phyloP scores from a whole-genome alignment of 2,329 filamentous ascomycete genomes.

The Talaromyces pinophilus region DNA sequence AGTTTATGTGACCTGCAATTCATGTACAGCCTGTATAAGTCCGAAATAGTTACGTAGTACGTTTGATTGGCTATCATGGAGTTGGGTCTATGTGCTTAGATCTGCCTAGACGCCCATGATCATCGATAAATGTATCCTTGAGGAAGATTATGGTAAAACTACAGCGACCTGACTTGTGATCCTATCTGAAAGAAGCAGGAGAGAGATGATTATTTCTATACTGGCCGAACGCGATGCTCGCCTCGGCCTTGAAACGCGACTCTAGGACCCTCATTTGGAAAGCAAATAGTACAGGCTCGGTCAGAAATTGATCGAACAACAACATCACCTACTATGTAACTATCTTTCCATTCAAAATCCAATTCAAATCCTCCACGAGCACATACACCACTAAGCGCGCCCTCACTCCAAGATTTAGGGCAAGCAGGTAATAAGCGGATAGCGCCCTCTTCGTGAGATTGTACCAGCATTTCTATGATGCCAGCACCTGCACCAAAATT shows the following conservation, averaged over 20 bases:
- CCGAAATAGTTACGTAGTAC: not conserved
- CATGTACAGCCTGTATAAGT: not conserved
- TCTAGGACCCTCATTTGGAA: slow-evolving; percentile 26
- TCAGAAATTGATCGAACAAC: slow-evolving; percentile 20
- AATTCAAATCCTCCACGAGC: slow-evolving; percentile 40
- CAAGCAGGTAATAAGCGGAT: slow-evolving; percentile 41
- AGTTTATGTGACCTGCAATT: not conserved
- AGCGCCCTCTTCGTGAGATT: slow-evolving; percentile 36
- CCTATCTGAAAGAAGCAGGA: not conserved
- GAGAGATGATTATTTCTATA: not conserved
- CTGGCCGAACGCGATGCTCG: not conserved
- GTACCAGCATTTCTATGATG: slow-evolving; percentile 49
- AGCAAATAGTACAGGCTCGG: slow-evolving; percentile 27
- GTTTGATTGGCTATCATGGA: not conserved
- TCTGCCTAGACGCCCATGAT: not conserved
- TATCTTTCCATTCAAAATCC: slow-evolving; percentile 37
- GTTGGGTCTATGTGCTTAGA: not conserved
- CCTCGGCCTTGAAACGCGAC: slow-evolving; percentile 25
- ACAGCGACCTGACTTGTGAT: not conserved
- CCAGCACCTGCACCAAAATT: slow-evolving; percentile 52
- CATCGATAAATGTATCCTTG: not conserved
- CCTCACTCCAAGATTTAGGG: slow-evolving; percentile 35
- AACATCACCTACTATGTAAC: slow-evolving; percentile 1
- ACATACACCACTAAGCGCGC: slow-evolving; percentile 35
- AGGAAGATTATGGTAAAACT: not conserved